Conservation (phyloP, 2,329 filamentous ascomycete species). For the Trichoderma harzianum region DNA sequence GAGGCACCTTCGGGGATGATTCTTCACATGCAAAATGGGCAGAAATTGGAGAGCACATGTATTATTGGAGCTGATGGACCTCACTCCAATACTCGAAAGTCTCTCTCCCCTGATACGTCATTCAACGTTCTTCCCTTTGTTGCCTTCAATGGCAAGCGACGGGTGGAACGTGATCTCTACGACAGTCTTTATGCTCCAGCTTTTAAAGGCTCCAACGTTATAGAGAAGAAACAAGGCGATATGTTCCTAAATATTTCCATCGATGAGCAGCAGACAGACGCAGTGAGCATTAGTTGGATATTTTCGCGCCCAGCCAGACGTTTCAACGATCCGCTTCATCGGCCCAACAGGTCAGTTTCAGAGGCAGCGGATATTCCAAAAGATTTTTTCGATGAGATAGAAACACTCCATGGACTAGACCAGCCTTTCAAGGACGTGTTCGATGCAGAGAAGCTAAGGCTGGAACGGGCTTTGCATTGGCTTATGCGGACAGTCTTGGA, state of each 20-base stretch:
- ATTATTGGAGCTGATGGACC: neutral
- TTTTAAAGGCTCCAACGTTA: neutral
- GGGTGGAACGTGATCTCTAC: neutral
- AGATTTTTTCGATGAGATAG: neutral
- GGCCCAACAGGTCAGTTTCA: neutral
- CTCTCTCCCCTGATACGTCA: neutral
- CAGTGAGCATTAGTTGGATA: neutral
- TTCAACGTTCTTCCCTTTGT: neutral
- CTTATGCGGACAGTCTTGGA: neutral
- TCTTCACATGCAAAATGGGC: neutral
- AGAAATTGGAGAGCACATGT: neutral
- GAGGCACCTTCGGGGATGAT: neutral
- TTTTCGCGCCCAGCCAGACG: neutral
- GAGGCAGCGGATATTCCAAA: neutral
- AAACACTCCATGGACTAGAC: neutral
- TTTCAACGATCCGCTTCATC: neutral
- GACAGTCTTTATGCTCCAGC: neutral
- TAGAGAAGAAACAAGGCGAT: neutral
- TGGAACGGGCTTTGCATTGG: neutral
- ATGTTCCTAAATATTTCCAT: neutral
- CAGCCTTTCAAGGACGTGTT: neutral
- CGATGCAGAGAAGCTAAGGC: neutral
- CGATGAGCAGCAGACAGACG: neutral
- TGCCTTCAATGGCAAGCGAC: neutral
- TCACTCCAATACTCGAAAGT: neutral